A percentile compares a stretch with the other conserved stretches of the same genome.
phyloP scores from a whole-genome alignment of 768 basidiomycete species.

The Daedaleopsis sinensis region DNA sequence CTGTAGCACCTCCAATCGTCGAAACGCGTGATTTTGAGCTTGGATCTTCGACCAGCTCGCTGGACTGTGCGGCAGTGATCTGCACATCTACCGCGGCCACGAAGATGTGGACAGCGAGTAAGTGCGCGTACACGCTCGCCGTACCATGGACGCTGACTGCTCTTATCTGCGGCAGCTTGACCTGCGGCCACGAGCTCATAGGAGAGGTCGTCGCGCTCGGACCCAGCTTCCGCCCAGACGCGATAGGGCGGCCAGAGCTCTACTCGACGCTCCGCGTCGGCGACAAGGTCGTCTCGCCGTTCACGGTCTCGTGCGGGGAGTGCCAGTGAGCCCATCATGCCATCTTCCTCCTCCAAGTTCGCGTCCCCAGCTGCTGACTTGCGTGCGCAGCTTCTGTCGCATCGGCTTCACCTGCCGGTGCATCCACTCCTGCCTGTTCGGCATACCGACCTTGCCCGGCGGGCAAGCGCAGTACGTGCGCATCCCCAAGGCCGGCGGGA shows the following conservation, averaged over 20 bases:
- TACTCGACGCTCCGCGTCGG: conserved; percentile 69
- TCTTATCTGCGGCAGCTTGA: conserved; percentile 46
- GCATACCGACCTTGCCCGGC: conserved; percentile 65
- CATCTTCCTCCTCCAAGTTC: background rate
- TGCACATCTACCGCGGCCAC: conserved; percentile 75
- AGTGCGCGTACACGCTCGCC: conserved; percentile 25
- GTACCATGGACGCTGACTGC: background rate
- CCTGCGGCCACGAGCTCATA: conserved; percentile 78
- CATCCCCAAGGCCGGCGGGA: conserved; percentile 80
- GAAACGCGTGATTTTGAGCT: background rate
- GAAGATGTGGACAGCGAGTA: conserved; percentile 55
- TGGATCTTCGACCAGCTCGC: conserved; percentile 48
- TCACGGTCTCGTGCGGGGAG: conserved; percentile 83
- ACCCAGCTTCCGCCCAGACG: conserved; percentile 48
- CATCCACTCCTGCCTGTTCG: conserved; percentile 61
- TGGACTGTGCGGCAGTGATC: conserved; percentile 73
- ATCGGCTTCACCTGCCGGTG: conserved; percentile 77
- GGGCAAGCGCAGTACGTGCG: conserved; percentile 82
- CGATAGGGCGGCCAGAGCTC: conserved; percentile 55
- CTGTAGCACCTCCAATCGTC: background rate
- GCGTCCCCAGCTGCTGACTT: background rate
- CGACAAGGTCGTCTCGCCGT: conserved; percentile 80
- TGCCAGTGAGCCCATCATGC: conserved; percentile 71
- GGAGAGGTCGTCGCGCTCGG: conserved; percentile 74
- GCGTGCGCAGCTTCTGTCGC: conserved; percentile 59